phyloP scores from a whole-genome alignment of 1,139 yeast species.

The Taphrina flavorubra region DNA sequence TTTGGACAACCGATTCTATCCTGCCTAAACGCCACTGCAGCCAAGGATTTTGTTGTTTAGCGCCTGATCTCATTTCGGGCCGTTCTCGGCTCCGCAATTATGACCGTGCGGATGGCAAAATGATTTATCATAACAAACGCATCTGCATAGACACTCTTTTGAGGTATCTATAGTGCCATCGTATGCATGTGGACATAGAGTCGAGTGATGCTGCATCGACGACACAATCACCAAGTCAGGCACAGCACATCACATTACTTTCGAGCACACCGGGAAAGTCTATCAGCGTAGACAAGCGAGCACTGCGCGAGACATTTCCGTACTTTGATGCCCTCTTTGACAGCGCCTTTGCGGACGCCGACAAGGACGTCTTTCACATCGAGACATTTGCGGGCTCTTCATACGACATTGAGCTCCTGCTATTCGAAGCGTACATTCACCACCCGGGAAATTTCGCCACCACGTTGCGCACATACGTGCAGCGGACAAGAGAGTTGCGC shows the following conservation, averaged over 20 bases:
- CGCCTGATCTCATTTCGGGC: constrained; percentile 20
- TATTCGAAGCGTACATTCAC: not conserved
- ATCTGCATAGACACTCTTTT: too few relatives aligned
- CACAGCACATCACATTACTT: not conserved
- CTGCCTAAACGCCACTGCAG: not conserved
- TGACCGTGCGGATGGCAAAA: too few relatives aligned
- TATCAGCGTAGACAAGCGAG: not conserved
- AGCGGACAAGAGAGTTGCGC: not conserved
- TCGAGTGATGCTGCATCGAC: too few relatives aligned
- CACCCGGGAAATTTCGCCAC: not conserved
- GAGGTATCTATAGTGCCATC: not conserved
- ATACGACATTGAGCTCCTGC: not conserved
- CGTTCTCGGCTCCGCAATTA: constrained; percentile 6
- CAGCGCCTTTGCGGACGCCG: constrained; percentile 11
- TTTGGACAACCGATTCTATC: too few relatives aligned
- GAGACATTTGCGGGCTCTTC: not conserved
- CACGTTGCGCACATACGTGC: not conserved
- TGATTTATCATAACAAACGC: too few relatives aligned
- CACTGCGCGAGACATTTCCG: not conserved
- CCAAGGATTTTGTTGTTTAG: not conserved
- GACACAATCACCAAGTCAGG: not conserved
- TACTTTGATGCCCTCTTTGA: constrained; percentile 11
- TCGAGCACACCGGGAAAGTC: constrained; percentile 2
- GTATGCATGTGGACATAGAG: too few relatives aligned
- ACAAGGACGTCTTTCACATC: not conserved